A percentile compares a stretch with the other conserved stretches of the same genome.
phyloP scores from a whole-genome alignment of 2,329 filamentous ascomycete species.

The Thyridium curvatum region DNA sequence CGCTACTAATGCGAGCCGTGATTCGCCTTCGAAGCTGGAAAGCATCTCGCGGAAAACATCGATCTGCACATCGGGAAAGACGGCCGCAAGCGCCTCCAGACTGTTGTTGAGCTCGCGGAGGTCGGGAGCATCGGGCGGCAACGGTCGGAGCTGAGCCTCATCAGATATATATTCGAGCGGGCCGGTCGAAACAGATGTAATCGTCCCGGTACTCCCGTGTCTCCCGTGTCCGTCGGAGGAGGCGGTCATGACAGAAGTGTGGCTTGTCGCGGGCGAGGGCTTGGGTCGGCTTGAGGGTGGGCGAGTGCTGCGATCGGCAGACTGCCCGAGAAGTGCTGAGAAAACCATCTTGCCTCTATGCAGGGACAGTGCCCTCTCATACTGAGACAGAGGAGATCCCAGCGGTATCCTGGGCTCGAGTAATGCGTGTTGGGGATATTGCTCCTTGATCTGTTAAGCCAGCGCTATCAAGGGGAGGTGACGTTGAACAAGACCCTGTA shows the following conservation, averaged over 20 bases:
- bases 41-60: conserved; percentile 83
- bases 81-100: conserved; percentile 60
- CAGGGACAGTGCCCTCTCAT: neutral
- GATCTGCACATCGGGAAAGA: conserved; percentile 76
- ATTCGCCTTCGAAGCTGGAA: conserved; percentile 67
- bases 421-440: too few species aligned
- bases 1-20: conserved; percentile 68
- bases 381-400: neutral
- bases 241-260: conserved; percentile 18
- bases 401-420: too few species aligned
- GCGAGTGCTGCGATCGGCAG: conserved; percentile 22
- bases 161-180: conserved; percentile 45
- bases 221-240: conserved; percentile 17
- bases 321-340: conserved; percentile 37
- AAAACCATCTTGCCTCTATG: conserved; percentile 36
- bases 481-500: too few species aligned
- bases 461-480: too few species aligned
- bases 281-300: conserved; percentile 13
- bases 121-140: conserved; percentile 49
- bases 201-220: conserved; percentile 6
- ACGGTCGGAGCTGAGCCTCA: conserved; percentile 43
- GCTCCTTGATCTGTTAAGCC: too few species aligned
- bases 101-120: conserved; percentile 64
- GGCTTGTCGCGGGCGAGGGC: conserved; percentile 1
- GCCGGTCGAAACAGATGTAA: conserved; percentile 1